Percentiles rank a stretch among this genome's conserved stretches.
Conservation (phyloP, 2,329 filamentous ascomycete species). For the Mycosphaerella sp. region DNA sequence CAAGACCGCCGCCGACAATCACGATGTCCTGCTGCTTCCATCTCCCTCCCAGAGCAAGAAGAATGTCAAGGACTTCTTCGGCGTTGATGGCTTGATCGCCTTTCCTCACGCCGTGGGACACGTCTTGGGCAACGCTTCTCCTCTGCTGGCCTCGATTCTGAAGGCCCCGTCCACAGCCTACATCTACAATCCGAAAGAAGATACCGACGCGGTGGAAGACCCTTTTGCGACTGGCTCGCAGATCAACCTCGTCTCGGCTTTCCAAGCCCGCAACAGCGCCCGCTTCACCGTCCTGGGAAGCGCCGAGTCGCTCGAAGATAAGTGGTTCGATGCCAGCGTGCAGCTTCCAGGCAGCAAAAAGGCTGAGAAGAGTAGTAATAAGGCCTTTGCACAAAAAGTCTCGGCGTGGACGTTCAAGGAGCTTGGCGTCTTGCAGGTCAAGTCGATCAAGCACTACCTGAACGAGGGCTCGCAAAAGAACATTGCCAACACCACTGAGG, state of each 20-base stretch:
- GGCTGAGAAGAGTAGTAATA: conserved; percentile 64
- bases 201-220: conserved; percentile 64
- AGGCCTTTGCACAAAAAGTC: conserved; percentile 75
- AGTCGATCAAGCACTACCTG: conserved; percentile 70
- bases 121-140: conserved; percentile 65
- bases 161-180: conserved; percentile 81
- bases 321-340: conserved; percentile 80
- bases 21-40: conserved; percentile 79
- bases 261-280: conserved; percentile 91
- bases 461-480: conserved; percentile 46
- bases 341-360: conserved; percentile 49
- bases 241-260: conserved; percentile 69
- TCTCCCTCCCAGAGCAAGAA: conserved; percentile 58
- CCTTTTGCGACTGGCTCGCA: conserved; percentile 79
- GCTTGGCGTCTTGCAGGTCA: conserved; percentile 78
- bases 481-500: conserved; percentile 31
- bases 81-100: conserved; percentile 63
- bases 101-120: conserved; percentile 77
- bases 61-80: conserved; percentile 73
- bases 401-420: conserved; percentile 98
- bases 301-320: conserved; percentile 77
- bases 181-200: conserved; percentile 89
- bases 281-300: conserved; percentile 80
- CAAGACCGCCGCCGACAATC: conserved; percentile 66
- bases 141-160: conserved; percentile 73